Percentiles rank a stretch among this genome's conserved stretches.
Evolutionary conservation across 129 eudicot species (phyloP).

Genomic region (Flaveria robusta): DNA sequence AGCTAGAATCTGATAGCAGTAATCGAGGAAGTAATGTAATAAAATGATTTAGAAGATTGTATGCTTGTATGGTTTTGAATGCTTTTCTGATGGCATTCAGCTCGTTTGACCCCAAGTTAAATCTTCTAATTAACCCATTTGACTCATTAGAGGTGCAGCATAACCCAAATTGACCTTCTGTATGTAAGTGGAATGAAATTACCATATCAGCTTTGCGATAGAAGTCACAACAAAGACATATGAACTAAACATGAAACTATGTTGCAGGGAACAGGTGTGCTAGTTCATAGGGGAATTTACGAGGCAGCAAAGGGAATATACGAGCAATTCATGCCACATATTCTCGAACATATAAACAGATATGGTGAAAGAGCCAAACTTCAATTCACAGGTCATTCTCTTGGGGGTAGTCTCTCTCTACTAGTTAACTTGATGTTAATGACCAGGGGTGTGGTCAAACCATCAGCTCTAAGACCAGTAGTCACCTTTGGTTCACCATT

Average conservation of each 20-base stretch:
- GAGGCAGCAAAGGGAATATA: constrained; percentile 93
- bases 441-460: constrained; percentile 55
- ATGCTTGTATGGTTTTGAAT: background rate
- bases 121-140: background rate
- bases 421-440: constrained; percentile 73
- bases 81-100: background rate
- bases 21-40: background rate
- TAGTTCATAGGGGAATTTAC: constrained; percentile 83
- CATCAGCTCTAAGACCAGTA: constrained; percentile 66
- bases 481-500: constrained; percentile 76
- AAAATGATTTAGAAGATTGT: background rate
- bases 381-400: constrained; percentile 88
- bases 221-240: background rate
- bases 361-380: constrained; percentile 71
- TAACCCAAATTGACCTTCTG: background rate
- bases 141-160: background rate
- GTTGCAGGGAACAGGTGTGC: constrained; percentile 63
- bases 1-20: background rate
- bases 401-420: constrained; percentile 81
- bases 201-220: background rate
- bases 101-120: background rate
- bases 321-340: constrained; percentile 72
- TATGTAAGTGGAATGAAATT: background rate
- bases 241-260: background rate
- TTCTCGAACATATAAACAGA: constrained; percentile 52